Base-by-base conservation (phyloP, 257 asterid species). In the Plantago elongata region DNA sequence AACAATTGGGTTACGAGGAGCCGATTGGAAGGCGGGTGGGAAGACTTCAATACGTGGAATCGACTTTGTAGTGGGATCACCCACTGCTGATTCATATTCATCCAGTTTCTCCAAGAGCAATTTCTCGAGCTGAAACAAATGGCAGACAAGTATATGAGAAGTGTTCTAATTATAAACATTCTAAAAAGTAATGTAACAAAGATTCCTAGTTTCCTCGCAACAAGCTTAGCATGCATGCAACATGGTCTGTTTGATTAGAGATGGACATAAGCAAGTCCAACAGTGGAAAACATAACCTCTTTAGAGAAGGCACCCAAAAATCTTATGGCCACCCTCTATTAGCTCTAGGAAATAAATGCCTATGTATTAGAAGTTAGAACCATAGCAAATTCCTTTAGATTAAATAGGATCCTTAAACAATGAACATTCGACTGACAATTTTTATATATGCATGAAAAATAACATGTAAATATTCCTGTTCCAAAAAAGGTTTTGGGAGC, bases 91-190 rank as follows among this genome's bases (percentile, higher is more conserved):
- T 71, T 86, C 96, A 45, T 86, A 89, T 8, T 42, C 67, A 22
- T 81, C 94, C 85, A 92, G 66, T 62, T 84, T 86, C 74, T 92
- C 96, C 84, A 76, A 11, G 0, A 92, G 95, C 80, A 79, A 52
- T 64, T 84, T 84, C 82, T 76, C 94, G 18, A 64, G 49, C 97
- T 91, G 86, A 66, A 70, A 60, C 67, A 27, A 51, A 70, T 8
- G 15, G 15, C 17, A 54, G 55, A 57, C n/a, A 54, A 30, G 12
- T 22, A 49, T 63, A 45, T 68, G 54, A 56, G 40, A 12, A 63
- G 9, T 51, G 18, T 14, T 61, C 15, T 15, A 37, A 45, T 40
- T 8, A 7, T 13, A 38, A 51, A 42, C 40, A 1, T 48, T 64
- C 11, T 50, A 29, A 11, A 40, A 16, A 37, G 9, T 17, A 74